Evolutionary conservation across 2,329 filamentous ascomycete genomes (phyloP), one percentile per base, ranked within the genome.

Genomic region (Diaporthe caulivora): DNA sequence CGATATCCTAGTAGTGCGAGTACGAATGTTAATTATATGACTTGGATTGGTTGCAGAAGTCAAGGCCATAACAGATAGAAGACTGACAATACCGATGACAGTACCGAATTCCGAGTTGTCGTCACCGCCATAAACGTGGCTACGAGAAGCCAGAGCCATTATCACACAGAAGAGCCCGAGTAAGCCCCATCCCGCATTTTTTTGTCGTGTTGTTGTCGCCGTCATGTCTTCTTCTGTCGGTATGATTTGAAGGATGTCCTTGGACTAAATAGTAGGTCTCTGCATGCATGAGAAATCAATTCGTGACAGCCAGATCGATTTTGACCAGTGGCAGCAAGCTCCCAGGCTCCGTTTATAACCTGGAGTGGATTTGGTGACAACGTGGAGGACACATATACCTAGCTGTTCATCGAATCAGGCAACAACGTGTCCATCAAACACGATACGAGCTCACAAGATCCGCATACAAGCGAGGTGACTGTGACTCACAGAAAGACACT

Each of bases 71-170:
- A 6, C 7, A 2, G 4, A 4, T n/a, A 31, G n/a, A 24, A 11
- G 13, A 65, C 60, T 65, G 42, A 65, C 60, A n/a, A 65, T 49
- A 47, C 60, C 60, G 21, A 65, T 31, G 11, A 18, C 21, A 2
- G 21, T 34, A 24, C 29, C 42, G 17, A 17, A 15, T 4, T 18
- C 26, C 26, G 40, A 1, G 37, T 40, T 40, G 37, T 13, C 11
- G 6, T 40, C 11, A 40, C 1, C 13, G 3, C 21, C 10, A 11
- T 37, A n/a, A 18, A 26, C 60, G 26, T 37, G 42, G 7, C 60
- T 49, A 15, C 60, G 11, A 18, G 44, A 31, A 9, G 60, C 13
- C 1, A 51, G 26, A 13, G 34, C 26, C 7, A 65, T 18, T 29
- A 17, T 18, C 11, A 65, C 3, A 13, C 42, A 65, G 7, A 65